phyloP scores from a whole-genome alignment of 345 rosid species.

The Citrus reticulata region DNA sequence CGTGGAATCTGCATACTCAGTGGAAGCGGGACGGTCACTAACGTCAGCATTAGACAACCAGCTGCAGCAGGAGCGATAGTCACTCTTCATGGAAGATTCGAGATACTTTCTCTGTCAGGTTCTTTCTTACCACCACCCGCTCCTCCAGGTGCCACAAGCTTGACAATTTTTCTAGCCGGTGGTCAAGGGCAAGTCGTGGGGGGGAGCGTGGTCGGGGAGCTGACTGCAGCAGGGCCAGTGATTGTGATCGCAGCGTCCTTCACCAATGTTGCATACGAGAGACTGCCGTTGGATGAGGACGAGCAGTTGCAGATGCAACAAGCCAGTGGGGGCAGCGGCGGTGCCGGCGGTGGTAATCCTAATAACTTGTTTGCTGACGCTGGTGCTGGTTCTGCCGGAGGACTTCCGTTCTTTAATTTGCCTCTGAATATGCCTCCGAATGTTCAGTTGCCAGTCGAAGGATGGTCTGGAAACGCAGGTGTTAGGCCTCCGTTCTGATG shows the following conservation, averaged over 20 bases:
- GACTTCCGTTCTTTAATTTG: constrained; percentile 84
- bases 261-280: constrained; percentile 90
- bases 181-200: constrained; percentile 96
- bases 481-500: constrained; percentile 70
- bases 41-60: constrained; percentile 87
- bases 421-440: constrained; percentile 71
- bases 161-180: constrained; percentile 79
- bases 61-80: constrained; percentile 76
- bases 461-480: constrained; percentile 71
- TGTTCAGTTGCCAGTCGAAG: constrained; percentile 73
- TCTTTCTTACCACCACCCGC: constrained; percentile 96
- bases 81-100: constrained; percentile 85
- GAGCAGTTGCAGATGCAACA: constrained; percentile 74
- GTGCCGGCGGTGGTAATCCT: constrained; percentile 38
- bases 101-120: constrained; percentile 85
- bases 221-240: constrained; percentile 90
- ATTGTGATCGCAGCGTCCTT: constrained; percentile 90
- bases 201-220: constrained; percentile 91
- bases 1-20: constrained; percentile 87
- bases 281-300: constrained; percentile 85
- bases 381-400: constrained; percentile 39
- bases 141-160: constrained; percentile 91
- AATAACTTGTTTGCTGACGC: constrained; percentile 44
- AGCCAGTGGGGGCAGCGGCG: constrained; percentile 36
- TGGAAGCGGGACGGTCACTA: constrained; percentile 87